Percentiles rank a stretch among this genome's conserved stretches.
phyloP scores from a whole-genome alignment of 805 yeast genomes.

The Kazachstania viticola region DNA sequence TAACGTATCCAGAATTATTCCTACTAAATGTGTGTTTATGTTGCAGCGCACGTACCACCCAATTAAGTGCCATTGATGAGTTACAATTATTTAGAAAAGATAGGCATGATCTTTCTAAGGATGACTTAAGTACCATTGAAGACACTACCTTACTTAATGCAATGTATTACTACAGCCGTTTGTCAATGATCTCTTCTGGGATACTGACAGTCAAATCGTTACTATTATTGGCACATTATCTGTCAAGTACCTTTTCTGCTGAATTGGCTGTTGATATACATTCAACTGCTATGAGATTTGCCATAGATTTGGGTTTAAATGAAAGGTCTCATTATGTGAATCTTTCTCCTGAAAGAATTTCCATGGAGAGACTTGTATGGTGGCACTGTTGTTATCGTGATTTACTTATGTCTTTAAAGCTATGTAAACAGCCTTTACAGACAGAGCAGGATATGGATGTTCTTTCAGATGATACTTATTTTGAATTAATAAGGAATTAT shows the following conservation, averaged over 20 bases:
- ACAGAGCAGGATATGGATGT: conserved; percentile 15
- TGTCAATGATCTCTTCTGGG: conserved; percentile 41
- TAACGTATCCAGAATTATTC: conserved; percentile 19
- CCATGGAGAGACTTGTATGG: conserved; percentile 35
- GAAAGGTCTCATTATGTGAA: conserved; percentile 31
- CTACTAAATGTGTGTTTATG: conserved; percentile 16
- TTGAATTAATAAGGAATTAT: conserved; percentile 9
- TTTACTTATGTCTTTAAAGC: conserved; percentile 12
- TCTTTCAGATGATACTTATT: conserved; percentile 14
- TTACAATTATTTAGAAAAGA: conserved; percentile 13
- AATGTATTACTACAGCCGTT: conserved; percentile 41
- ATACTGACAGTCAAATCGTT: conserved; percentile 40
- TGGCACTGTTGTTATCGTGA: conserved; percentile 29
- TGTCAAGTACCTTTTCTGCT: conserved; percentile 28
- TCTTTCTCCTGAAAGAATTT: conserved; percentile 28
- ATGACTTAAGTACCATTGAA: conserved; percentile 20
- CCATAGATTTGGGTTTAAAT: conserved; percentile 48
- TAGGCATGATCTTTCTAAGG: conserved; percentile 11
- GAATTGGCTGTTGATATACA: conserved; percentile 34
- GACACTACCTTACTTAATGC: conserved; percentile 29
- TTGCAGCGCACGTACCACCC: conserved; percentile 13
- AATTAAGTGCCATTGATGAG: conserved; percentile 7
- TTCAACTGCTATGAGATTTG: conserved; percentile 39
- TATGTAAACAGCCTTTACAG: conserved; percentile 15
- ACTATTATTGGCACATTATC: conserved; percentile 32